Conservation (phyloP, 129 eudicot genomes). For the Logfia minima region DNA sequence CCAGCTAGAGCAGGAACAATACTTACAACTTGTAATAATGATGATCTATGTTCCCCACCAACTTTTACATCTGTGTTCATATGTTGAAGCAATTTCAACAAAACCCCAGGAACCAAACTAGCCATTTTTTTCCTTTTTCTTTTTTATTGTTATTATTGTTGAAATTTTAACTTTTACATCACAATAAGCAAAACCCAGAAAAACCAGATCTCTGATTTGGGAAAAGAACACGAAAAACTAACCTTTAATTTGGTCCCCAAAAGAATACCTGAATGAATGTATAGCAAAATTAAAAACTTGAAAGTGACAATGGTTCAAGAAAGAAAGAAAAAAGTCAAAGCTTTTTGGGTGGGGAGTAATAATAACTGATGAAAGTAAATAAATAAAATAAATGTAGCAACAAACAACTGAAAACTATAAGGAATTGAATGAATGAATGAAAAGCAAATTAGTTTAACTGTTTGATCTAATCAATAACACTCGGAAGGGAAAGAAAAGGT, state of each 20-base stretch:
- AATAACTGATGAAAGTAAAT: constrained; percentile 20
- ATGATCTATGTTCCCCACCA: constrained; percentile 84
- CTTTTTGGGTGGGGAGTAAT: constrained; percentile 19
- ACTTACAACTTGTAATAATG: constrained; percentile 76
- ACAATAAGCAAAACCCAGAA: constrained; percentile 21
- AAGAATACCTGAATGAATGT: constrained; percentile 6
- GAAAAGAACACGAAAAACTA: neutral
- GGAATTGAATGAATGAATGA: neutral
- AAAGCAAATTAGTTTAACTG: constrained; percentile 8
- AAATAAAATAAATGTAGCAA: neutral
- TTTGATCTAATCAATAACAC: constrained; percentile 11
- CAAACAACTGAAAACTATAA: constrained; percentile 20
- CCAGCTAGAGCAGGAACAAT: constrained; percentile 89
- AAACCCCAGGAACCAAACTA: constrained; percentile 73
- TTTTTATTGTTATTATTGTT: constrained; percentile 10
- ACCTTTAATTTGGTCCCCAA: constrained; percentile 23
- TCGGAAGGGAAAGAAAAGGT: constrained; percentile 22
- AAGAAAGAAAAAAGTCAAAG: constrained; percentile 25
- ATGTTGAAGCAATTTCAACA: constrained; percentile 79
- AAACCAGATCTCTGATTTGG: constrained; percentile 7
- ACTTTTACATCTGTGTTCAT: constrained; percentile 89
- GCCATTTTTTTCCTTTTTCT: constrained; percentile 63
- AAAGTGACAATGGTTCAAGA: constrained; percentile 26
- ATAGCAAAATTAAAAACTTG: neutral
- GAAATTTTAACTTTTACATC: constrained; percentile 29